Percentiles rank a stretch among this genome's conserved stretches.
These are phyloP conservation scores for Tetrapisispora phaffii DNA, from an alignment of 805 yeast species.

Conservation along the genomic window DNA sequence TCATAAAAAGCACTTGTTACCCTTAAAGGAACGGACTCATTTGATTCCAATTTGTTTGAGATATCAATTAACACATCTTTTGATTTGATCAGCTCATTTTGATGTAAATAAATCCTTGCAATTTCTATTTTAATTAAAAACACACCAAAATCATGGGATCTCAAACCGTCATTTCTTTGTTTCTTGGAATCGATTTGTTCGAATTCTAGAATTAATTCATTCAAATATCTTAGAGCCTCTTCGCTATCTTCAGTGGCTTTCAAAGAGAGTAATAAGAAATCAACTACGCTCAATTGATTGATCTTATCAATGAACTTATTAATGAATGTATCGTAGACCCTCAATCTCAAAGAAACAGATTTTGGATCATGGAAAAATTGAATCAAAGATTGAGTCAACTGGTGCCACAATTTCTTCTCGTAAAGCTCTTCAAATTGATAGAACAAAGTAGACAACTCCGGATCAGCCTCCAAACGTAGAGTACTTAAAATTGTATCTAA, in stretches of 20 bases:
- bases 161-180: conserved; percentile 29
- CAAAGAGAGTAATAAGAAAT: conserved; percentile 53
- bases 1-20: conserved; percentile 78
- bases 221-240: conserved; percentile 45
- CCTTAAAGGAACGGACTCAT: conserved; percentile 47
- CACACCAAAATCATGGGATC: conserved; percentile 43
- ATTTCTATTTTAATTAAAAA: conserved; percentile 58
- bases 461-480: conserved; percentile 56
- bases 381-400: conserved; percentile 60
- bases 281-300: conserved; percentile 70
- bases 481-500: conserved; percentile 29
- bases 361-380: conserved; percentile 50
- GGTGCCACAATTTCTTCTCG: conserved; percentile 92
- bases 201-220: conserved; percentile 37
- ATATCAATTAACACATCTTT: conserved; percentile 58
- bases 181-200: conserved; percentile 29
- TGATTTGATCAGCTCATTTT: conserved; percentile 48
- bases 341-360: conserved; percentile 47
- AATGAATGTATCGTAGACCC: conserved; percentile 64
- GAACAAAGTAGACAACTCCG: conserved; percentile 46
- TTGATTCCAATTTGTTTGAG: conserved; percentile 45
- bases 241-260: conserved; percentile 33
- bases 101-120: conserved; percentile 56
- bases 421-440: conserved; percentile 63
- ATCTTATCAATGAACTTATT: conserved; percentile 55